phyloP scores from a whole-genome alignment of 2,329 filamentous ascomycete genomes.

The Plectosphaerella cucumerina region DNA sequence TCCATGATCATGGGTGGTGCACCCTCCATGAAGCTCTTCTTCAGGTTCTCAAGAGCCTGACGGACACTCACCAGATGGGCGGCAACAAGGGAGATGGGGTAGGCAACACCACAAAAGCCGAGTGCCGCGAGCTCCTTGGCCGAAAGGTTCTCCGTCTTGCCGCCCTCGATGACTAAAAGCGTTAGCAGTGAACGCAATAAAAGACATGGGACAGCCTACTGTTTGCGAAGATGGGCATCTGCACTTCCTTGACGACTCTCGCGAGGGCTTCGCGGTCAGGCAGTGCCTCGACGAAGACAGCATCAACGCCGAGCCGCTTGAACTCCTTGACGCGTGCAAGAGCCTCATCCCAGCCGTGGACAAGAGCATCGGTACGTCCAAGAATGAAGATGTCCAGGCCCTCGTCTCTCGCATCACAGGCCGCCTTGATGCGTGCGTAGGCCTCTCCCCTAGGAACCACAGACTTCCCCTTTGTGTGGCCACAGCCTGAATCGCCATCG shows the following conservation, averaged over 20 bases:
- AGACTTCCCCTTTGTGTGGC: constrained; percentile 39
- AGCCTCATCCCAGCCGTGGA: constrained; percentile 39
- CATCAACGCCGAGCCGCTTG: constrained; percentile 36
- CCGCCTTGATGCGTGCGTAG: constrained; percentile 39
- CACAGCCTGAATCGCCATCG: constrained; percentile 11
- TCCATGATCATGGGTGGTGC: constrained; percentile 36
- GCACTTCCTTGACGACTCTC: constrained; percentile 28
- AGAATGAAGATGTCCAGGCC: constrained; percentile 40
- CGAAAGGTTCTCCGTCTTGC: constrained; percentile 28
- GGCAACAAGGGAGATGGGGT: constrained; percentile 39
- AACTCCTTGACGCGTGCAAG: constrained; percentile 34
- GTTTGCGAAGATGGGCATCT: constrained; percentile 36
- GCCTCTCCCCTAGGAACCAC: constrained; percentile 40
- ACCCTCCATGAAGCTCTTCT: constrained; percentile 33
- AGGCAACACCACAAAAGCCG: constrained; percentile 35
- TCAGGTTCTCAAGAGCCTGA: constrained; percentile 31
- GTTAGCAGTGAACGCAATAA: background rate
- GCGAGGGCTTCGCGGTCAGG: constrained; percentile 38
- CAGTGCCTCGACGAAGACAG: constrained; percentile 35
- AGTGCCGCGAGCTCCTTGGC: constrained; percentile 26
- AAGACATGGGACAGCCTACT: constrained; percentile 2
- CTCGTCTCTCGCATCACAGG: constrained; percentile 37
- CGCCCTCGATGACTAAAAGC: constrained; percentile 23
- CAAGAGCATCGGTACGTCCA: constrained; percentile 36
- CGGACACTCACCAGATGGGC: constrained; percentile 35